phyloP scores from a whole-genome alignment of 495 filamentous ascomycete genomes.

The Amorphotheca resinae region DNA sequence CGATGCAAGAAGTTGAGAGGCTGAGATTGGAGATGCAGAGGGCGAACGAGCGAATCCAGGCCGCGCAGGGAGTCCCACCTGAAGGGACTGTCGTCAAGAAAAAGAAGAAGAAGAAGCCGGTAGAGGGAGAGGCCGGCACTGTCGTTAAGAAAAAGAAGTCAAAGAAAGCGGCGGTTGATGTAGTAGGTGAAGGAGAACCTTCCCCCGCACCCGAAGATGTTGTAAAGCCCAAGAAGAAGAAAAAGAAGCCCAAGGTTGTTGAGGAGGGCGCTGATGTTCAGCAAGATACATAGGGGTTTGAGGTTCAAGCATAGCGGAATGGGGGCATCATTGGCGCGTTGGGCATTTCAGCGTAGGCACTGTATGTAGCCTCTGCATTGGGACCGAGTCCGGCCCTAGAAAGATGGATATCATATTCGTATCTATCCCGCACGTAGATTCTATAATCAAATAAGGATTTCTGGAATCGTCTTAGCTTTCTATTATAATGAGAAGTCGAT shows the following conservation, averaged over 20 bases:
- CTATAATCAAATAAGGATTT: too few species aligned
- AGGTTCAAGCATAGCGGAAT: slow-evolving; percentile 9
- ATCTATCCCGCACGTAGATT: too few species aligned
- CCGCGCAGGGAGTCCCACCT: slow-evolving; percentile 50
- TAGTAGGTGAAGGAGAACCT: slow-evolving; percentile 6
- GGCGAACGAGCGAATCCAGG: slow-evolving; percentile 68
- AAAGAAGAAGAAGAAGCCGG: slow-evolving; percentile 53
- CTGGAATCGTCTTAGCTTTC: too few species aligned
- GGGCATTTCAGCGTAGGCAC: background rate
- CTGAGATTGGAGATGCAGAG: slow-evolving; percentile 84
- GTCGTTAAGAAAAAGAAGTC: slow-evolving; percentile 27
- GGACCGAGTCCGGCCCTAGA: too few species aligned
- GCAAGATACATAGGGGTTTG: slow-evolving; percentile 1
- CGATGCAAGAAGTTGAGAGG: slow-evolving; percentile 75
- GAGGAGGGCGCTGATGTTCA: slow-evolving; percentile 1
- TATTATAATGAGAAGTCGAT: too few species aligned
- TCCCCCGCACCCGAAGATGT: slow-evolving; percentile 5
- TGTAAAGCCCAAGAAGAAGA: slow-evolving; percentile 19
- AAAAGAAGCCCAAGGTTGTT: slow-evolving; percentile 18
- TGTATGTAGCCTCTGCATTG: too few species aligned
- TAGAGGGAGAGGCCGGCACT: slow-evolving; percentile 11
- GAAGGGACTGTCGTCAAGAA: slow-evolving; percentile 69
- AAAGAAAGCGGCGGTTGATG: slow-evolving; percentile 16
- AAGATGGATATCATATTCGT: too few species aligned
- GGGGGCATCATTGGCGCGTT: slow-evolving; percentile 8